Base-by-base conservation (phyloP, 441 rosid species). In the Rhodomyrtus psidioides region DNA sequence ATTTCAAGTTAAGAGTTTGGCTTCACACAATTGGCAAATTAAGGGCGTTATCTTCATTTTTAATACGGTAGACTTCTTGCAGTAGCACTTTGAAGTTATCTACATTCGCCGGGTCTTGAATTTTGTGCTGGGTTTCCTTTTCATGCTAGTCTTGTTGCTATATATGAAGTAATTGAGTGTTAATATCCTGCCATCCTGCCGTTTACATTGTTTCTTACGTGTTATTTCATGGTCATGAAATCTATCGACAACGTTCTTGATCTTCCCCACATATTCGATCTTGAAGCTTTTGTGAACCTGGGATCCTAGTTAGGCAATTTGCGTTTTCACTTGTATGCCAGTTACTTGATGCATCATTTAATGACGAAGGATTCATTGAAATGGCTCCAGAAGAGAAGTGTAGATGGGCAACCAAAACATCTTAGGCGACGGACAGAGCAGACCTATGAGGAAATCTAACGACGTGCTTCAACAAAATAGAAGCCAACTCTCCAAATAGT, bases 251-350 rank as follows among this genome's bases (percentile, higher is more conserved):
- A 91, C 57, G 91, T 86, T 88, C 98, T 96, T 90, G 90, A 92
- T 88, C 99, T 96, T 89, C 96, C 99, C 88, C 91, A 91, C 89
- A 90, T 90, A 87, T 96, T 95, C 91, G 95, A 93, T 84, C 81
- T 92, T 84, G 90, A 91, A 85, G 90, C 85, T 42, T 90, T n/a
- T n/a, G 86, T 85, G 98, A 98, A 85, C 94, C 98, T 46, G 97
- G 98, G 83, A 54, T 90, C 84, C 92, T n/a, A n/a, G n/a, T n/a
- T n/a, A n/a, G n/a, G n/a, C n/a, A n/a, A n/a, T n/a, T n/a, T n/a
- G n/a, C n/a, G n/a, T n/a, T n/a, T n/a, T n/a, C n/a, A n/a, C n/a
- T n/a, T n/a, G n/a, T n/a, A n/a, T n/a, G n/a, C n/a, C n/a, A n/a
- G n/a, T n/a, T n/a, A n/a, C n/a, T n/a, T n/a, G n/a, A n/a, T n/a